A percentile compares a stretch with the other conserved stretches of the same genome.
These are phyloP conservation scores for Ophiostoma perfectum DNA, from an alignment of 2,329 filamentous ascomycete species.

Conservation along the genomic window DNA sequence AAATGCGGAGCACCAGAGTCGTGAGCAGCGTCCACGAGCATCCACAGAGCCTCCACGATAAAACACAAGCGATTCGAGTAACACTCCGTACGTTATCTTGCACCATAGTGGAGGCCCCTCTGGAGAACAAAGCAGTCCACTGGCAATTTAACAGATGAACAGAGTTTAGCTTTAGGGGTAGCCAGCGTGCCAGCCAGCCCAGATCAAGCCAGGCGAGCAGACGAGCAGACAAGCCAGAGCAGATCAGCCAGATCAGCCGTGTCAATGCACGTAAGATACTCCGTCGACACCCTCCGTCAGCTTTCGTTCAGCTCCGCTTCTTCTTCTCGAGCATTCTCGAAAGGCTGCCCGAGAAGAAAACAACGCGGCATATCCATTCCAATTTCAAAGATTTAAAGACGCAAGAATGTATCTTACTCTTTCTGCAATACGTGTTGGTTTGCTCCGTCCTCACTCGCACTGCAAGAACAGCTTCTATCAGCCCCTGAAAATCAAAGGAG, in stretches of 20 bases:
- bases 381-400: background rate
- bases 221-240: background rate
- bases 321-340: background rate
- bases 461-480: background rate
- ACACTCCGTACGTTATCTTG: background rate
- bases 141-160: background rate
- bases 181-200: too few relatives aligned
- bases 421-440: too few relatives aligned
- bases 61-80: background rate
- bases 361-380: conserved; percentile 1
- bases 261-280: background rate
- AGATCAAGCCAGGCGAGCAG: too few relatives aligned
- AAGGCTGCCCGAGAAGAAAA: too few relatives aligned
- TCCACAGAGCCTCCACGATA: background rate
- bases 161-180: background rate
- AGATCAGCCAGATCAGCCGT: conserved; percentile 1
- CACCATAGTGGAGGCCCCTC: conserved; percentile 7
- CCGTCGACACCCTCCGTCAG: background rate
- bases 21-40: too few relatives aligned
- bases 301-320: background rate
- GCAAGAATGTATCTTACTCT: too few relatives aligned
- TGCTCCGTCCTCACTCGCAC: too few relatives aligned
- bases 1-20: background rate
- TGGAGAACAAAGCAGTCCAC: background rate
- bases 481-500: background rate